Evolutionary conservation across 2,329 filamentous ascomycete genomes (phyloP), one percentile per base, ranked within the genome.

Genomic region (Calonectria hawksworthii): DNA sequence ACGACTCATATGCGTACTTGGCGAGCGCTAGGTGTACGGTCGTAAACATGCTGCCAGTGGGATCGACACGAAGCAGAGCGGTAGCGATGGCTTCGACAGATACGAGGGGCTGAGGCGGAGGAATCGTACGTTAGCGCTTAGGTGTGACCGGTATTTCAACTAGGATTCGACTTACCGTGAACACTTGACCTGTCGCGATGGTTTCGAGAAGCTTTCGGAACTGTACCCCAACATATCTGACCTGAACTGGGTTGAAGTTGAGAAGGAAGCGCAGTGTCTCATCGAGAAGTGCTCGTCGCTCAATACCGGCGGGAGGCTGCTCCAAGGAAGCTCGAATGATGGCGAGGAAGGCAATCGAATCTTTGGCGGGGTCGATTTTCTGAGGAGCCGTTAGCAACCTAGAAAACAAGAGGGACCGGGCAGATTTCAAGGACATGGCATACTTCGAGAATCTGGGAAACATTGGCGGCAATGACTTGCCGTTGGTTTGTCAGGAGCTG

Each of bases 31-130:
- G 83, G 79, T 95, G 93, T 34, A 88, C 88, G 6, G 89, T 89
- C 6, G 93, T 95, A 78, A 95, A 91, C 67, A 93, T 90, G 65
- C 90, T 90, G 34, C 90, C 91, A 16, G 89, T 89, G 2, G 93
- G 92, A 77, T 96, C 94, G 72, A 96, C 86, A 69, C 90, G 90
- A 16, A 92, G 85, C 76, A 96, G 88, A 4, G 92, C 93, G 2
- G 82, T 83, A 9, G 88, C 83, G 10, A 90, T 82, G 11, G 86
- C 79, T 34, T 88, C 85, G 16, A 89, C 85, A 0, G 89, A 86
- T 65, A 90, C 82, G 1, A 84, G 82, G 21, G 89, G 84, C 90
- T 91, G 50, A 21, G n/a, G 11, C 9, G 36, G 34, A 54, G 26
- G 13, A 26, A 38, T 14, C 44, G 72, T 32, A 74, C 28, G 61